phyloP scores from a whole-genome alignment of 192 early-diverging fungal genomes.

The Backusella psychrophila region DNA sequence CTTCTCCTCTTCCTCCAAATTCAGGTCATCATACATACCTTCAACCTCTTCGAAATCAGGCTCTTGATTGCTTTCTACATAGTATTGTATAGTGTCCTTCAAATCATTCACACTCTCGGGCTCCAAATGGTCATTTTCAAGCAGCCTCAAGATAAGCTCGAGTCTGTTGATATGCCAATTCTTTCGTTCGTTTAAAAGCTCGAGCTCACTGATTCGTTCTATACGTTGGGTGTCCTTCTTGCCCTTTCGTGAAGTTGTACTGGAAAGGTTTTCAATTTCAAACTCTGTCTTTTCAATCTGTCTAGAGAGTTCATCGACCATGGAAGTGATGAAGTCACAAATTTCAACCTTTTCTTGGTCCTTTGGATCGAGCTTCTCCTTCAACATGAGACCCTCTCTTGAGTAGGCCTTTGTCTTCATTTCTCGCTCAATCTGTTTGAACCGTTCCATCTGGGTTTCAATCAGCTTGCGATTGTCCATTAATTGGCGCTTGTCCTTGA shows the following conservation, averaged over 20 bases:
- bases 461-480: constrained; percentile 92
- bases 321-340: constrained; percentile 79
- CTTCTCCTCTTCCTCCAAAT: constrained; percentile 90
- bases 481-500: constrained; percentile 95
- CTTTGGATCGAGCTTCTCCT: constrained; percentile 86
- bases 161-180: constrained; percentile 88
- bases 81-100: constrained; percentile 90
- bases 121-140: constrained; percentile 90
- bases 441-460: constrained; percentile 98
- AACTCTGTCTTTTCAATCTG: constrained; percentile 94
- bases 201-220: constrained; percentile 70
- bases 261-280: constrained; percentile 74
- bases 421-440: constrained; percentile 98
- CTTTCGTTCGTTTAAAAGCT: constrained; percentile 80
- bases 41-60: constrained; percentile 94
- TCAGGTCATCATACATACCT: constrained; percentile 88
- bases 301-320: constrained; percentile 78
- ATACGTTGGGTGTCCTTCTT: constrained; percentile 75
- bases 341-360: constrained; percentile 89
- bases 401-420: constrained; percentile 99
- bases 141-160: constrained; percentile 88
- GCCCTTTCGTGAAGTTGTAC: constrained; percentile 54
- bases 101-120: constrained; percentile 80
- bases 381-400: constrained; percentile 85
- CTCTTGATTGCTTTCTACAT: constrained; percentile 83